Evolutionary conservation across 1,284 basidiomycete genomes (phyloP), one percentile per base, ranked within the genome.

Genomic region (Microbotryum lychnidis-dioicae): DNA sequence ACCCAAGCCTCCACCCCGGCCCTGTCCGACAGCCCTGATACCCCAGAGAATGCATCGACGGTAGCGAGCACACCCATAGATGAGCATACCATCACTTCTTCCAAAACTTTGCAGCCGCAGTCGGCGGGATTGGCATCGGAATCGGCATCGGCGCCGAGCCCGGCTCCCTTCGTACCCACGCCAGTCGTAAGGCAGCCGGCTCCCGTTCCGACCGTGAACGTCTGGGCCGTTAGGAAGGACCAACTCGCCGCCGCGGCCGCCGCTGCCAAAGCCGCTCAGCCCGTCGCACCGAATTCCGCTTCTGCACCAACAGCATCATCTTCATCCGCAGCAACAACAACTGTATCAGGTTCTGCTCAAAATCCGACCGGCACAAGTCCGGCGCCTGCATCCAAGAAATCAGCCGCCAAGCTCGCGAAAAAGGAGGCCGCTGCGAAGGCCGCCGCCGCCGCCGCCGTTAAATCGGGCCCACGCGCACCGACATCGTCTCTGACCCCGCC

Each of bases 171-270:
- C 2, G 33, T 29, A 42, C 23, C 53, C 8, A 18, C 20, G 21
- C 42, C 50, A 37, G n/a, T 20, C 29, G 56, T 57, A 50, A 62
- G 58, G 50, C 20, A 45, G 4, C 59, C 57, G 3, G 58, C 64
- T 7, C 51, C 61, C 9, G 33, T 59, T 18, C 66, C 66, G 16
- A 58, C 56, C 44, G 66, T 68, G 45, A 68, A 68, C 60, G 64
- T 66, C 2, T 68, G 66, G 66, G 51, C 50, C 45, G 66, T 68
- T 12, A 25, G 66, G 25, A 68, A 63, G 50, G 63, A 65, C 20
- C 66, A 68, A 53, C 53, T 68, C 47, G 55, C 57, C 6, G 46
- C 57, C 6, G 60, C 63, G 1, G 48, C 56, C 25, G 56, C 56
- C 23, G 52, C 61, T 37, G 7, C 46, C 14, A 12, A 37, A 9